phyloP scores from a whole-genome alignment of 2,329 filamentous ascomycete genomes.

The Colletotrichum sp. region DNA sequence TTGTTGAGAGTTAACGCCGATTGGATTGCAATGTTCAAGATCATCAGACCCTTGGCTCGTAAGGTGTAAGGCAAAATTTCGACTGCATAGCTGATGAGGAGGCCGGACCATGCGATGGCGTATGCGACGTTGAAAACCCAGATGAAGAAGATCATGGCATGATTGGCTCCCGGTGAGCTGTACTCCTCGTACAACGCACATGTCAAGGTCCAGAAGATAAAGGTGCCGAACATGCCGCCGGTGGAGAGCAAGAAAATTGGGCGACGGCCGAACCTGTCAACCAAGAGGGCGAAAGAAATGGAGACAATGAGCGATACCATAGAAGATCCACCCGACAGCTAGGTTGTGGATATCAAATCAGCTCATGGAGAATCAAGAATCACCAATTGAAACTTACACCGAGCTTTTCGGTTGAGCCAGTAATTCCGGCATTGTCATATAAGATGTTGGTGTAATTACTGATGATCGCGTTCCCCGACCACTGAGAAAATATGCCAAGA shows the following conservation, averaged over 20 bases:
- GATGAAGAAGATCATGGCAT: constrained; percentile 49
- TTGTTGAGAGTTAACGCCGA: constrained; percentile 59
- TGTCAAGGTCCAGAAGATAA: constrained; percentile 55
- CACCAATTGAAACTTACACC: constrained; percentile 35
- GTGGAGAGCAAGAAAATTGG: constrained; percentile 44
- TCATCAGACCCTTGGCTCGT: constrained; percentile 57
- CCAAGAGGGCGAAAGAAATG: constrained; percentile 54
- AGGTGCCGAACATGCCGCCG: constrained; percentile 50
- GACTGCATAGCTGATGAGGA: constrained; percentile 60
- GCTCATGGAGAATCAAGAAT: background rate
- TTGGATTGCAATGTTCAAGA: constrained; percentile 63
- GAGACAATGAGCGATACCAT: constrained; percentile 58
- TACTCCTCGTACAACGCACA: constrained; percentile 50
- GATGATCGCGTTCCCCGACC: constrained; percentile 65
- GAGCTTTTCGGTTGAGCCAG: constrained; percentile 58
- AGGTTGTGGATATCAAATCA: background rate
- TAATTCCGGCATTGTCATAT: constrained; percentile 60
- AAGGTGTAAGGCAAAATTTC: constrained; percentile 57
- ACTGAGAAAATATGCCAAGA: constrained; percentile 65
- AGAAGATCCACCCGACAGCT: constrained; percentile 49
- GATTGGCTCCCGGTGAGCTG: constrained; percentile 35
- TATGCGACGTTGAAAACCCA: constrained; percentile 50
- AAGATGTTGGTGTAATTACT: constrained; percentile 55
- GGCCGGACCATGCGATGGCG: constrained; percentile 61
- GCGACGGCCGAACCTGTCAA: constrained; percentile 61